Percentiles rank a stretch among this genome's conserved stretches.
Evolutionary conservation across 768 basidiomycete species (phyloP).

Genomic region (Sporobolomyces roseus): DNA sequence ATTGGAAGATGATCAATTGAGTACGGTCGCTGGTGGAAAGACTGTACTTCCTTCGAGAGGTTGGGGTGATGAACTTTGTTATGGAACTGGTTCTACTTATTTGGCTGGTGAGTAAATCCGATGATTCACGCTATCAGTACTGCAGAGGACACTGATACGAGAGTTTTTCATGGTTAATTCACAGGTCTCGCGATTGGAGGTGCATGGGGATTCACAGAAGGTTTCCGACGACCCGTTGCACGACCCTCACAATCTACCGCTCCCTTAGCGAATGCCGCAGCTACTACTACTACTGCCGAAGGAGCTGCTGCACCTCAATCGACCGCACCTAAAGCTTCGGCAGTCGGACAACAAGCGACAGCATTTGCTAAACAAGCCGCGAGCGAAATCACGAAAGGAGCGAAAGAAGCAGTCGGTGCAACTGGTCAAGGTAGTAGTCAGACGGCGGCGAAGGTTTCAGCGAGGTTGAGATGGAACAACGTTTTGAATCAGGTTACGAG

Average conservation of each 20-base stretch:
- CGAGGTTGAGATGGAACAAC: slow-evolving; percentile 81
- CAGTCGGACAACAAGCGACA: slow-evolving; percentile 38
- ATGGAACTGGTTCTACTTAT: slow-evolving; percentile 98
- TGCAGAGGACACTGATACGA: slow-evolving; percentile 52
- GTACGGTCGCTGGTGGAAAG: slow-evolving; percentile 77
- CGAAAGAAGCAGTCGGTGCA: slow-evolving; percentile 3
- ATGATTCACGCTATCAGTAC: background rate
- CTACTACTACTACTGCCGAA: slow-evolving; percentile 1
- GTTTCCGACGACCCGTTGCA: slow-evolving; percentile 65
- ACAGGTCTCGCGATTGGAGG: slow-evolving; percentile 92
- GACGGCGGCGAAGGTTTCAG: slow-evolving; percentile 18
- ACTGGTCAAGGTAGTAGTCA: slow-evolving; percentile 15
- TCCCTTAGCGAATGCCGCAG: slow-evolving; percentile 14
- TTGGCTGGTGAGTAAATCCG: slow-evolving; percentile 65
- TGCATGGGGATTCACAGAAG: slow-evolving; percentile 92
- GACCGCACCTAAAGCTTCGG: slow-evolving; percentile 40
- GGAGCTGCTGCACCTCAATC: slow-evolving; percentile 20
- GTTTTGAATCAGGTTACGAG: slow-evolving; percentile 93
- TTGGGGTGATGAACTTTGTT: slow-evolving; percentile 99
- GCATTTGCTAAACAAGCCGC: slow-evolving; percentile 36
- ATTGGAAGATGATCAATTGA: slow-evolving; percentile 94
- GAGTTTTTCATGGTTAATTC: slow-evolving; percentile 47
- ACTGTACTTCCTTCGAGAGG: slow-evolving; percentile 92
- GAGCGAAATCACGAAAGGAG: slow-evolving; percentile 4
- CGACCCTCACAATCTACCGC: slow-evolving; percentile 17